Base-by-base conservation (phyloP, 495 filamentous ascomycete genomes). In the Neurospora tetrasperma region DNA sequence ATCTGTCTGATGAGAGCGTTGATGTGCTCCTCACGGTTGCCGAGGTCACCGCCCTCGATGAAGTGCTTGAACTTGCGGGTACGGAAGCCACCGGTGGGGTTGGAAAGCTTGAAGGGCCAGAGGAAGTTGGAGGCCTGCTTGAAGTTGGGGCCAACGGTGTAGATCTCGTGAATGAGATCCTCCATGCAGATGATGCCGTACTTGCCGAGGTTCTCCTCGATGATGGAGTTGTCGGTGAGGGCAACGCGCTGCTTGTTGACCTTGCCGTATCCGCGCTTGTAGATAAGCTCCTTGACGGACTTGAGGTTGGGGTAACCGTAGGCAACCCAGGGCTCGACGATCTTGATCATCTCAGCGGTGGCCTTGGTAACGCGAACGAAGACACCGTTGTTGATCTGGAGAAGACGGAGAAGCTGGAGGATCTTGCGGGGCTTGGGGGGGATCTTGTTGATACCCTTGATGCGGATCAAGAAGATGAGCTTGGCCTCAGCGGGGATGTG, bases 361-460 rank as follows among this genome's bases (percentile, higher is more conserved):
- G 96, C 96, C 92, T 99, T 98, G 86, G 94, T 98, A 78, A 98
- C 87, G 80, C 91, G 92, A 83, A 99, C 86, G 86, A 99, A 99
- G 85, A 97, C 92, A 86, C 95, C 96, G 85, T 96, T 98, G 94
- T 99, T 99, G 92, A 99, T 98, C 88, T 99, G 96, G 82, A 98
- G 90, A 76, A 99, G 92, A 87, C 96, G 95, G 82, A 99, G 94
- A 62, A 99, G 92, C 86, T 98, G 96, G 76, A 99, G 90, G 81
- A 97, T 98, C 91, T 99, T 98, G 88, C 96, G 94, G 85, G 96
- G 96, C 91, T 99, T 98, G 80, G 96, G 96, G 82, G 96, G 89
- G 78, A 99, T 98, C 91, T 99, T 98, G 92, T 98, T 98, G 94
- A 99, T 99, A 97, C 96, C 96, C 92, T 99, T 99, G 90, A 99